Conservation (phyloP, 495 filamentous ascomycete genomes). For the Pseudoneurospora amorphoporcata region DNA sequence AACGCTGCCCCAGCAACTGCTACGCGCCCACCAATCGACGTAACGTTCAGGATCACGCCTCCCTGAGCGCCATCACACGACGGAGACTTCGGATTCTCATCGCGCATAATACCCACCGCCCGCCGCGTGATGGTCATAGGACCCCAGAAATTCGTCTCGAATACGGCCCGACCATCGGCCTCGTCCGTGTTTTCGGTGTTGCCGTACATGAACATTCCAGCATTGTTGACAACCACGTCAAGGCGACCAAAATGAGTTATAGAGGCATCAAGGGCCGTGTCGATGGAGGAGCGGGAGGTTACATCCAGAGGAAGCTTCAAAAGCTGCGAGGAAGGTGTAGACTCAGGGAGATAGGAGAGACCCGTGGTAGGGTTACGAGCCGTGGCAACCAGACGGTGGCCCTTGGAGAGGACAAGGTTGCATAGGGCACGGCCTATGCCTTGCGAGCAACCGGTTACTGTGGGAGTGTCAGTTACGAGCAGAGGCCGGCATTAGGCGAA, state of each 20-base stretch:
- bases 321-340: conserved; percentile 12
- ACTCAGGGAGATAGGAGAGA: conserved; percentile 29
- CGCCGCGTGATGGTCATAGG: conserved; percentile 33
- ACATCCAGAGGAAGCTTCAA: conserved; percentile 40
- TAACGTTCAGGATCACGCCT: conserved; percentile 44
- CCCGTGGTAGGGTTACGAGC: conserved; percentile 24
- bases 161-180: conserved; percentile 25
- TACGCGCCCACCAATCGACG: conserved; percentile 40
- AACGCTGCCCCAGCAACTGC: conserved; percentile 37
- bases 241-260: conserved; percentile 34
- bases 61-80: conserved; percentile 20
- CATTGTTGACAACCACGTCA: conserved; percentile 50
- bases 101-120: conserved; percentile 38
- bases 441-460: conserved; percentile 42
- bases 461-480: neutral
- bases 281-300: conserved; percentile 28
- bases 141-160: conserved; percentile 49
- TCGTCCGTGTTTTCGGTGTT: conserved; percentile 37
- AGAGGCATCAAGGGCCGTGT: conserved; percentile 27
- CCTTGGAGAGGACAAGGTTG: conserved; percentile 23
- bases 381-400: conserved; percentile 40
- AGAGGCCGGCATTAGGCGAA: neutral
- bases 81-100: conserved; percentile 21
- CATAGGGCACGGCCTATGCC: conserved; percentile 39
- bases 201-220: conserved; percentile 38